Percentiles rank a stretch among this genome's conserved stretches.
These are phyloP conservation scores for Triticum dicoccoides DNA, from an alignment of 176 grass and related monocot genomes.

Conservation along the genomic window DNA sequence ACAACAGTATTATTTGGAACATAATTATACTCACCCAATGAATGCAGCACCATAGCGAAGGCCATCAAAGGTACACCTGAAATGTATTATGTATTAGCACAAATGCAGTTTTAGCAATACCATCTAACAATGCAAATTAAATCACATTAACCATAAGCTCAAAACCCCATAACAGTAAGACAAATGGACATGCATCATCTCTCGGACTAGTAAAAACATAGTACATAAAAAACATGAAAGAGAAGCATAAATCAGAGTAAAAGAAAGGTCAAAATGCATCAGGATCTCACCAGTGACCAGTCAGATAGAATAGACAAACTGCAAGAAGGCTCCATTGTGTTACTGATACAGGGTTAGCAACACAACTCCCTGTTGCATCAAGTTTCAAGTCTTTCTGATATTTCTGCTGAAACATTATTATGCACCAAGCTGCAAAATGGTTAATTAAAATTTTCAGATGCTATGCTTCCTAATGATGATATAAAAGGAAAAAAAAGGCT, in stretches of 20 bases:
- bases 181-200: neutral
- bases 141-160: neutral
- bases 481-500: neutral
- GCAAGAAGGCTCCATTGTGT: constrained; percentile 86
- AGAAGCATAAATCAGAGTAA: neutral
- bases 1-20: neutral
- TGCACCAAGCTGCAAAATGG: constrained; percentile 79
- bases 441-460: constrained; percentile 1
- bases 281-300: constrained; percentile 78
- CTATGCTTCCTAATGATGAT: constrained; percentile 7
- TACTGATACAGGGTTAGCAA: constrained; percentile 59
- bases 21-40: constrained; percentile 63
- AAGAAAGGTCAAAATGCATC: constrained; percentile 12
- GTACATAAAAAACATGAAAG: neutral
- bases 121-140: neutral
- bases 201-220: constrained; percentile 11
- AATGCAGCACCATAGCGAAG: constrained; percentile 96
- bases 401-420: constrained; percentile 54
- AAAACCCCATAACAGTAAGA: neutral
- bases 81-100: constrained; percentile 31
- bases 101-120: constrained; percentile 9
- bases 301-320: constrained; percentile 90
- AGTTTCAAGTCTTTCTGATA: constrained; percentile 28
- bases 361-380: constrained; percentile 27
- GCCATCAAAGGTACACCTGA: constrained; percentile 96